A percentile compares a stretch with the other conserved stretches of the same genome.
Evolutionary conservation across 371 early-diverging fungal species (phyloP).

Genomic region (Amoeboradix gromovi): DNA sequence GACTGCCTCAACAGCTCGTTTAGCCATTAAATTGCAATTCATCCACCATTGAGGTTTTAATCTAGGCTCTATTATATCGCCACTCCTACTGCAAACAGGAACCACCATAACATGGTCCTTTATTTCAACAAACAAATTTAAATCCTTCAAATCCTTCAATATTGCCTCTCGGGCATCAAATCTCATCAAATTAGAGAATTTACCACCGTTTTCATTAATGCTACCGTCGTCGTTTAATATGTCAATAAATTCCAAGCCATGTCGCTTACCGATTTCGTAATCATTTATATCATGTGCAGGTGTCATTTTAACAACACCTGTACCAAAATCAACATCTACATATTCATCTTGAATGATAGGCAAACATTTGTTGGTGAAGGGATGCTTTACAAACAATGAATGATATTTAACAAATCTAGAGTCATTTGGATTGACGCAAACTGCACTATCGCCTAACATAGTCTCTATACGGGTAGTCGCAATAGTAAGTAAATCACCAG

Average conservation of each 20-base stretch:
- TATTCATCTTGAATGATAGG: conserved; percentile 69
- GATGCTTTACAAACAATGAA: conserved; percentile 79
- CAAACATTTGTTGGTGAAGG: conserved; percentile 64
- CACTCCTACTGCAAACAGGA: conserved; percentile 78
- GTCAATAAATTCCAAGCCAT: conserved; percentile 69
- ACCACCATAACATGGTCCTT: conserved; percentile 72
- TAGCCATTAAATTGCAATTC: conserved; percentile 69
- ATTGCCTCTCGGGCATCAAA: conserved; percentile 84
- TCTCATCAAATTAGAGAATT: conserved; percentile 46
- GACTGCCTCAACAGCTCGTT: conserved; percentile 43
- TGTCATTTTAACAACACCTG: conserved; percentile 98
- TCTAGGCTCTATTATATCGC: conserved; percentile 89
- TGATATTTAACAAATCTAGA: conserved; percentile 53
- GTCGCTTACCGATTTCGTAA: conserved; percentile 85
- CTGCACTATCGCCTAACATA: conserved; percentile 92
- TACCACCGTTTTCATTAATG: conserved; percentile 58
- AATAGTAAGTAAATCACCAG: conserved; percentile 68
- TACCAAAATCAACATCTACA: conserved; percentile 88
- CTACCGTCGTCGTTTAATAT: conserved; percentile 88
- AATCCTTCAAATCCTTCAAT: conserved; percentile 50
- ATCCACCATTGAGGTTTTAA: conserved; percentile 99
- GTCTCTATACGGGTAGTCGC: conserved; percentile 98
- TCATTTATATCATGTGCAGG: conserved; percentile 98
- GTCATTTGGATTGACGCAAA: conserved; percentile 84
- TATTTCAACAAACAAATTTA: conserved; percentile 58